phyloP scores from a whole-genome alignment of 257 asterid genomes.

The Lantana camara region DNA sequence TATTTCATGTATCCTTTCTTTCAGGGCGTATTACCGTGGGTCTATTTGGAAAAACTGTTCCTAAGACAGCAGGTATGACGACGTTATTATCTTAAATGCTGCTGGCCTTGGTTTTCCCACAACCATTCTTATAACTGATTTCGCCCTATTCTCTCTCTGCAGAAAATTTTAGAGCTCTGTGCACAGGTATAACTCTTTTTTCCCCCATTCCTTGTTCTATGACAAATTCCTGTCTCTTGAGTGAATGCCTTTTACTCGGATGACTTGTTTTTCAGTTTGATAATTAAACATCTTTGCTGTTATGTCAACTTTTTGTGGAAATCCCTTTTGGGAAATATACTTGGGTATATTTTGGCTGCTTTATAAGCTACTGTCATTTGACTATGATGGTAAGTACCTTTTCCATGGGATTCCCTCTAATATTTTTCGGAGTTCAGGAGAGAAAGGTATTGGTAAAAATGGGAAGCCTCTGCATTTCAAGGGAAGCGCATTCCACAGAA shows the following conservation, averaged over 20 bases:
- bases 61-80: conserved; percentile 85
- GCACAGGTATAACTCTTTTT: conserved; percentile 63
- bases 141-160: conserved; percentile 38
- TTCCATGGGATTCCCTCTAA: background rate
- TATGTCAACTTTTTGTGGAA: background rate
- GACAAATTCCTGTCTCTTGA: background rate
- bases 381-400: conserved; percentile 5
- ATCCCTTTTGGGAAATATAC: conserved; percentile 4
- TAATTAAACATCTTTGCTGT: conserved; percentile 4
- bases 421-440: conserved; percentile 54
- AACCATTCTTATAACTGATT: conserved; percentile 19
- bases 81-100: conserved; percentile 8
- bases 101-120: conserved; percentile 9
- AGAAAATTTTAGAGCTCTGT: conserved; percentile 92
- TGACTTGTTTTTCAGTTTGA: conserved; percentile 1
- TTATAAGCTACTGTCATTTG: conserved; percentile 1
- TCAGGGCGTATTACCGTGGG: conserved; percentile 92
- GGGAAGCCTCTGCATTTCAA: conserved; percentile 93
- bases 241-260: background rate
- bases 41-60: conserved; percentile 92
- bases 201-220: background rate
- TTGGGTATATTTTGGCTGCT: background rate
- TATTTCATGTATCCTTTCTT: conserved; percentile 24
- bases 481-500: conserved; percentile 89
- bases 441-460: conserved; percentile 82